Percentiles rank a stretch among this genome's conserved stretches.
Conservation (phyloP, 805 yeast genomes). For the Brettanomyces anomalus region DNA sequence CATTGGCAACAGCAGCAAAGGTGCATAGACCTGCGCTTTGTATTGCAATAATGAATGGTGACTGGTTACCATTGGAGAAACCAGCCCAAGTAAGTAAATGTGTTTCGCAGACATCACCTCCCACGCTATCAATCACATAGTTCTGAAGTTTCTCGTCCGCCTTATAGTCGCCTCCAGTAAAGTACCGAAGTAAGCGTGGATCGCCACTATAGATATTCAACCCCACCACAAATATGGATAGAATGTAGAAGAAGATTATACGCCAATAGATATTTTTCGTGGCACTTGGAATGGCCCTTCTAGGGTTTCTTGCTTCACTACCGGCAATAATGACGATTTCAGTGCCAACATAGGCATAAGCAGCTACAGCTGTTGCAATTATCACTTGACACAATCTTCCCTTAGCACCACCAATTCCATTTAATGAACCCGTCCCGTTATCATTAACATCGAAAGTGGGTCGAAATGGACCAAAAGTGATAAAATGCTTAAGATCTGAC, state of each 20-base stretch:
- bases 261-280: constrained; percentile 69
- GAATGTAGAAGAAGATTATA: constrained; percentile 52
- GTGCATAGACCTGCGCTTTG: constrained; percentile 43
- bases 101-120: constrained; percentile 21
- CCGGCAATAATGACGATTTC: constrained; percentile 80
- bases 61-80: constrained; percentile 37
- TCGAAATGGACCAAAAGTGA: constrained; percentile 64
- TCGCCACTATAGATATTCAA: constrained; percentile 72
- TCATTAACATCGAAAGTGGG: constrained; percentile 65
- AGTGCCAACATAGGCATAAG: constrained; percentile 75
- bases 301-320: constrained; percentile 77
- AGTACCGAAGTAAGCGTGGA: constrained; percentile 57
- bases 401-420: constrained; percentile 50
- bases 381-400: constrained; percentile 57
- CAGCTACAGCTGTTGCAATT: constrained; percentile 53
- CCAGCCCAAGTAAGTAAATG: constrained; percentile 25
- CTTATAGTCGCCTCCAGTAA: constrained; percentile 20
- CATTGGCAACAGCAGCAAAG: constrained; percentile 43
- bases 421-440: constrained; percentile 40
- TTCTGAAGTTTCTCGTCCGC: constrained; percentile 9
- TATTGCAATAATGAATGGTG: constrained; percentile 51
- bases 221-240: constrained; percentile 62
- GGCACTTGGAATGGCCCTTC: constrained; percentile 69
- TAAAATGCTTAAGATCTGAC: constrained; percentile 35
- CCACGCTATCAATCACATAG: constrained; percentile 15